Conservation (phyloP, 495 filamentous ascomycete species). For the Gamarada debralockiae region DNA sequence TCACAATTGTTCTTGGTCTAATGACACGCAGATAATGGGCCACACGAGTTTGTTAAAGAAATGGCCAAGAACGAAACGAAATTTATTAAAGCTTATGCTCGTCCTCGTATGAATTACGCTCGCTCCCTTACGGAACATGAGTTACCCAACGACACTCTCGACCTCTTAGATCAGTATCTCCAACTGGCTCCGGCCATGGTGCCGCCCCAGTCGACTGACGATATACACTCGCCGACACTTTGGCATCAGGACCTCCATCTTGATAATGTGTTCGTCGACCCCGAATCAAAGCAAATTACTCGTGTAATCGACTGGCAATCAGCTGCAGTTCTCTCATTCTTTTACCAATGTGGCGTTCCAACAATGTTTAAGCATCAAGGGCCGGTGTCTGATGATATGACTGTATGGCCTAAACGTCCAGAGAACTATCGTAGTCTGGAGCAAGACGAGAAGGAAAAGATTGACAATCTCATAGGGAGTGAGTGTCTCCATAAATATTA, state of each 20-base stretch:
- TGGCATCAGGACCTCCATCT: conserved; percentile 32
- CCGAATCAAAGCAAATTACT: conserved; percentile 27
- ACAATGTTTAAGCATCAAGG: conserved; percentile 29
- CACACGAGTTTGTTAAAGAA: conserved; percentile 11
- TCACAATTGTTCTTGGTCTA: conserved; percentile 9
- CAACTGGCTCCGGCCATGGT: conserved; percentile 12
- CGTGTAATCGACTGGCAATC: conserved; percentile 32
- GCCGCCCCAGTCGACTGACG: conserved; percentile 1
- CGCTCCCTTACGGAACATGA: conserved; percentile 15
- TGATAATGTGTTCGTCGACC: conserved; percentile 34
- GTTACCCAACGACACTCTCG: conserved; percentile 9
- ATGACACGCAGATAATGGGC: conserved; percentile 6
- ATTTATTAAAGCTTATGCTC: conserved; percentile 13
- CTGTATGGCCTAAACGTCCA: conserved; percentile 25
- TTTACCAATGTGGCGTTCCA: conserved; percentile 26
- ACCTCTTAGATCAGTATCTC: conserved; percentile 18
- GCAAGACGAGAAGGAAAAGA: conserved; percentile 23
- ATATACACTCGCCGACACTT: conserved; percentile 19
- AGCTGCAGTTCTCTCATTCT: conserved; percentile 15
- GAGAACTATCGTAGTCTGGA: conserved; percentile 27
- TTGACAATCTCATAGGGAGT: conserved; percentile 28
- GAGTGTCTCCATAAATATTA: conserved; percentile 33
- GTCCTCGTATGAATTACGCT: conserved; percentile 13
- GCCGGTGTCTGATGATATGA: conserved; percentile 24
- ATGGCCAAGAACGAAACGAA: conserved; percentile 9